These are phyloP conservation scores for Pythium diclinum DNA, from an alignment of 352 stramenopile genomes.

Conservation along the genomic window DNA sequence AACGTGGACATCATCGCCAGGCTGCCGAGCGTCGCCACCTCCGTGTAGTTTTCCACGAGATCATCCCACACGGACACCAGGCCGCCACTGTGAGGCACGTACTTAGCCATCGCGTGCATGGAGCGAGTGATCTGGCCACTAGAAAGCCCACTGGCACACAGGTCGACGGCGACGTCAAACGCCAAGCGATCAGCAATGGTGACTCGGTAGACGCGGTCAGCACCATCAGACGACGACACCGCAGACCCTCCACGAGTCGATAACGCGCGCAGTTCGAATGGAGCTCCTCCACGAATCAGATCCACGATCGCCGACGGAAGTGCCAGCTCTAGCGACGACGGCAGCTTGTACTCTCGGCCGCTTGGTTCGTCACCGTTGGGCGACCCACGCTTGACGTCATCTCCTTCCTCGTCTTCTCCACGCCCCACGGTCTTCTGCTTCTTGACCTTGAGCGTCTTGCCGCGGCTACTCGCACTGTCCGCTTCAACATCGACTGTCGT, in stretches of 20 bases:
- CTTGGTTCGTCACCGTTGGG: not conserved
- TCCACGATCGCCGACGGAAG: not conserved
- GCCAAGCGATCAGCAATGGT: conserved; percentile 19
- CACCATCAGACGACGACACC: not conserved
- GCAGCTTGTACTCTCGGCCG: not conserved
- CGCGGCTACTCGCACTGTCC: conserved; percentile 5
- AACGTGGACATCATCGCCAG: conserved; percentile 36
- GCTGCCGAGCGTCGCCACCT: conserved; percentile 39
- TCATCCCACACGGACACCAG: conserved; percentile 38
- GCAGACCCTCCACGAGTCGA: not conserved
- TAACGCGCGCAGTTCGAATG: conserved; percentile 12
- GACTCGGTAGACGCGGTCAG: conserved; percentile 20
- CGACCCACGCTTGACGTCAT: not conserved
- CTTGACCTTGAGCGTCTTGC: not conserved
- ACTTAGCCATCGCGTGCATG: conserved; percentile 23
- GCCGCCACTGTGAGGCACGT: conserved; percentile 20
- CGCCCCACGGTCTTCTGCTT: not conserved
- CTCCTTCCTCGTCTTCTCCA: not conserved
- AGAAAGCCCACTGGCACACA: conserved; percentile 23
- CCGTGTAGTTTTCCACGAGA: conserved; percentile 9
- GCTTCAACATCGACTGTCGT: conserved; percentile 8
- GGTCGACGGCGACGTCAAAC: conserved; percentile 30
- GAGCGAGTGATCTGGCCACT: conserved; percentile 20
- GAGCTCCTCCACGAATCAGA: conserved; percentile 2
- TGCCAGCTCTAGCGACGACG: not conserved